These are phyloP conservation scores for Calonectria multiphialidica DNA, from an alignment of 2,329 filamentous ascomycete genomes.

Conservation along the genomic window DNA sequence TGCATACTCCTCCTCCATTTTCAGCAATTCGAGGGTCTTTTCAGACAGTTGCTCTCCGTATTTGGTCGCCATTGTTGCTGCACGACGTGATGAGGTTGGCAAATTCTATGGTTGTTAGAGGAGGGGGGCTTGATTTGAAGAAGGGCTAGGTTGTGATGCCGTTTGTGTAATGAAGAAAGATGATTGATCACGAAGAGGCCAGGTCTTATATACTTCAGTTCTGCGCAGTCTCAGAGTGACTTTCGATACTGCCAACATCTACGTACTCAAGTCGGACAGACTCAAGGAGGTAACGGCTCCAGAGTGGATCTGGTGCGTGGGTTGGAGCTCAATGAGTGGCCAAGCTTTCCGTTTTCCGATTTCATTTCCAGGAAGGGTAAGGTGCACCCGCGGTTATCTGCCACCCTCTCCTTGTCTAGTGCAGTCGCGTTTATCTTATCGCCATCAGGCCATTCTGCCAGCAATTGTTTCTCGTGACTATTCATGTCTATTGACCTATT, in stretches of 20 bases:
- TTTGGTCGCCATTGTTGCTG: constrained; percentile 17
- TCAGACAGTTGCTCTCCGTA: constrained; percentile 18
- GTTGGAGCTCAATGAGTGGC: background rate
- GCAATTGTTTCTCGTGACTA: background rate
- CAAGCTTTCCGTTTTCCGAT: background rate
- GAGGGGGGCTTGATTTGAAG: background rate
- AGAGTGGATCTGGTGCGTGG: background rate
- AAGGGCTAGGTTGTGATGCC: background rate
- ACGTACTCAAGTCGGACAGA: background rate
- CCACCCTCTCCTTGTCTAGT: background rate
- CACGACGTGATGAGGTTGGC: background rate
- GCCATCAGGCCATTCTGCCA: constrained; percentile 9
- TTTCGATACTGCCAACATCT: too few species aligned
- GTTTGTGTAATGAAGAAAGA: background rate
- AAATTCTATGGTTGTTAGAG: background rate
- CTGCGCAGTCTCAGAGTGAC: background rate
- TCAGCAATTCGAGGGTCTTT: constrained; percentile 21
- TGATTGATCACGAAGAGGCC: background rate
- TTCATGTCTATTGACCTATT: background rate
- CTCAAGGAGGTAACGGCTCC: background rate
- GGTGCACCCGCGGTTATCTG: constrained; percentile 24
- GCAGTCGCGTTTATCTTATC: constrained; percentile 23
- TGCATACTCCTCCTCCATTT: constrained; percentile 23
- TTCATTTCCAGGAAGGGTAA: background rate
- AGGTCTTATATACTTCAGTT: background rate